Percentiles rank a stretch among this genome's conserved stretches.
Conservation (phyloP, 1,284 basidiomycete genomes). For the Melampsora americana region DNA sequence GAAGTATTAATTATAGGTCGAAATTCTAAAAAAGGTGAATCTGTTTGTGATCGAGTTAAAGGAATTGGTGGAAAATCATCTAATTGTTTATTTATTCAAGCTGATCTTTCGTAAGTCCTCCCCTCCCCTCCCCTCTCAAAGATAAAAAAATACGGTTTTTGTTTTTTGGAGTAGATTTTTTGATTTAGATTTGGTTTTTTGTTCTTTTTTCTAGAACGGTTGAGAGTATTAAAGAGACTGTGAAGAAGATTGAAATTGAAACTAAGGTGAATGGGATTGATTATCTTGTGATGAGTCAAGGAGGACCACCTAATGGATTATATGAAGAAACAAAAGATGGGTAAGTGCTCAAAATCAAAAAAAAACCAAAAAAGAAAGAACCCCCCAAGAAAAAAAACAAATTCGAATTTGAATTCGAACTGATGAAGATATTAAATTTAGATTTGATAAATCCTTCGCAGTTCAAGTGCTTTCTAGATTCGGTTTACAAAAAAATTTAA, state of each 20-base stretch:
- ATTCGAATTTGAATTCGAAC: no score
- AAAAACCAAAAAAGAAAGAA: neutral
- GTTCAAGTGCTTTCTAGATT: conserved; percentile 55
- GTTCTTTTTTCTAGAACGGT: conserved; percentile 15
- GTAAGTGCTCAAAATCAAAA: conserved; percentile 2
- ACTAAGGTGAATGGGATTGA: conserved; percentile 50
- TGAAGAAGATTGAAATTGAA: conserved; percentile 10
- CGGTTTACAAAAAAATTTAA: conserved; percentile 52
- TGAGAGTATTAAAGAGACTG: conserved; percentile 26
- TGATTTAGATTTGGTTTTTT: neutral
- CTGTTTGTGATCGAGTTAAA: conserved; percentile 50
- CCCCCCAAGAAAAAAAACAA: conserved; percentile 28
- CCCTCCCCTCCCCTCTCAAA: no score
- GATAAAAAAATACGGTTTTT: no score
- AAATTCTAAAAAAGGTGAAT: conserved; percentile 49
- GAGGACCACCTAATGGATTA: conserved; percentile 48
- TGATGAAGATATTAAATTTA: conserved; percentile 39
- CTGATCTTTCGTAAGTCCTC: conserved; percentile 43
- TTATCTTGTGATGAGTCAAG: conserved; percentile 54
- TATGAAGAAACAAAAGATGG: conserved; percentile 45
- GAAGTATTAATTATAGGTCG: conserved; percentile 55
- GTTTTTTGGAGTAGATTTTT: neutral
- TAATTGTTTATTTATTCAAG: conserved; percentile 33
- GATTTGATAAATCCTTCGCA: conserved; percentile 52
- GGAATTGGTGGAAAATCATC: conserved; percentile 4